Percentiles rank a stretch among this genome's conserved stretches.
Evolutionary conservation across 1,284 basidiomycete genomes (phyloP).

Genomic region (Ganoderma resinaceum): DNA sequence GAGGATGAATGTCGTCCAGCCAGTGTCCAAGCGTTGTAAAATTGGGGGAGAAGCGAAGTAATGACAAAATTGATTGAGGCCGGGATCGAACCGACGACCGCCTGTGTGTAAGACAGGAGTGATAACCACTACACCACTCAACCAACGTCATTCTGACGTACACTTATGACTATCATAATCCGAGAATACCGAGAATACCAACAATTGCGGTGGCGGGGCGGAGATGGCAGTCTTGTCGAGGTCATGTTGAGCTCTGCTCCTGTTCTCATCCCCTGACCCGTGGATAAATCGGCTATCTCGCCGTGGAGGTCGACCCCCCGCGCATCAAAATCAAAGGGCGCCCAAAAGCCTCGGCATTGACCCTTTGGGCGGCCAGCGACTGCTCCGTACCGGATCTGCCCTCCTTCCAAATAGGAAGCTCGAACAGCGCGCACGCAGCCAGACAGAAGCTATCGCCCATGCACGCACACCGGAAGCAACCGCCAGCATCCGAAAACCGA

Average conservation of each 20-base stretch:
- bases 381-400: neutral
- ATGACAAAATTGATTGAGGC: slow-evolving; percentile 27
- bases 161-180: neutral
- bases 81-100: slow-evolving; percentile 34
- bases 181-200: neutral
- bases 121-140: slow-evolving; percentile 35
- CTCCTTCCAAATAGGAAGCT: neutral
- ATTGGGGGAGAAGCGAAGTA: neutral
- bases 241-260: neutral
- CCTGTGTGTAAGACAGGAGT: slow-evolving; percentile 33
- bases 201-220: neutral
- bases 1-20: neutral
- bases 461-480: neutral
- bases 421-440: neutral
- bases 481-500: neutral
- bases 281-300: slow-evolving; percentile 2
- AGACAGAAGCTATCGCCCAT: neutral
- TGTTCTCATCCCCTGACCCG: neutral
- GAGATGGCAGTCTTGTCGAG: neutral
- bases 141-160: neutral
- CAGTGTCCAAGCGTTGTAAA: neutral
- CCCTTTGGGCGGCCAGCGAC: neutral
- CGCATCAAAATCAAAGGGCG: neutral
- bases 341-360: neutral
- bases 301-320: neutral